A percentile compares a stretch with the other conserved stretches of the same genome.
Evolutionary conservation across 306 rosid species (phyloP).

Genomic region (Lathyrus sativus): DNA sequence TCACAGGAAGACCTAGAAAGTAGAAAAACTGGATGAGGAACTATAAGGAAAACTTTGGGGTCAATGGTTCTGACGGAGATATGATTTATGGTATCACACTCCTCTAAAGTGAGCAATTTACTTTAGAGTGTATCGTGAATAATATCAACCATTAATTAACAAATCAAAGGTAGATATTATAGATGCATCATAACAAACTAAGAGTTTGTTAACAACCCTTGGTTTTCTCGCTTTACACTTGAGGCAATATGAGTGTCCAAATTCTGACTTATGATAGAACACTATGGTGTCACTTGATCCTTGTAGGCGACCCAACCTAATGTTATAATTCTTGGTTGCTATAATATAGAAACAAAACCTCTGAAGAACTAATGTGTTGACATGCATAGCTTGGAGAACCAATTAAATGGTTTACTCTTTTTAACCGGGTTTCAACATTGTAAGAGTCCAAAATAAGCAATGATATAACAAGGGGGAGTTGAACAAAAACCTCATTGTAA

Average conservation of each 20-base stretch:
- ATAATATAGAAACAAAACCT: not conserved
- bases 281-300: not conserved
- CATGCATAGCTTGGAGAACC: not conserved
- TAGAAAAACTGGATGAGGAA: not conserved
- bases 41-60: not conserved
- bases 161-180: no score
- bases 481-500: not conserved
- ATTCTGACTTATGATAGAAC: not conserved
- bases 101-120: no score
- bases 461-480: conserved; percentile 12
- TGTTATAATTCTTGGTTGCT: no score
- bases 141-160: no score
- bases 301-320: not conserved
- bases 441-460: conserved; percentile 1
- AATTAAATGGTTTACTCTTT: conserved; percentile 12
- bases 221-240: no score
- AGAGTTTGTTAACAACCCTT: no score
- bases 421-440: not conserved
- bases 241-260: no score
- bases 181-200: no score
- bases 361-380: not conserved
- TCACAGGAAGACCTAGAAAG: not conserved
- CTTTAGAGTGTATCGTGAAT: no score
- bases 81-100: no score
- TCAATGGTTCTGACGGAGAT: not conserved